phyloP scores from a whole-genome alignment of 177 flowering plant genomes.

The Vitis hybrid region DNA sequence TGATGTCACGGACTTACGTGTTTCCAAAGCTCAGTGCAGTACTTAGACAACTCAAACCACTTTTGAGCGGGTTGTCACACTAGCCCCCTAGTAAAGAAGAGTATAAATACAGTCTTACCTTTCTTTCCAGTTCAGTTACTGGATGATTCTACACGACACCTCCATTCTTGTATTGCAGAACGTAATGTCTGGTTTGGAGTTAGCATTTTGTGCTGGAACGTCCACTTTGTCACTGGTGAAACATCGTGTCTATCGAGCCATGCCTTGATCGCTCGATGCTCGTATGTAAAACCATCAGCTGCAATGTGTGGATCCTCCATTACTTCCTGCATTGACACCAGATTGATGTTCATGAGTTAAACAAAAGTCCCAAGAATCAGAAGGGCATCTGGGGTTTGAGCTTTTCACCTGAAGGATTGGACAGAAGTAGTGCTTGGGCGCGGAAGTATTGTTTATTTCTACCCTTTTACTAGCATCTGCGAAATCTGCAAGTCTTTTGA shows the following conservation, averaged over 20 bases:
- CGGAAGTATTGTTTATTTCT: slow-evolving; percentile 22
- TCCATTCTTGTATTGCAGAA: slow-evolving; percentile 79
- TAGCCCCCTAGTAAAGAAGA: background rate
- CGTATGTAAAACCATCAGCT: slow-evolving; percentile 91
- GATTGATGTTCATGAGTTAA: background rate
- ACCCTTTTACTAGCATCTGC: slow-evolving; percentile 40
- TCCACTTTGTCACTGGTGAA: slow-evolving; percentile 76
- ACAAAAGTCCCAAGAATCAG: background rate
- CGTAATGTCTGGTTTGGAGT: slow-evolving; percentile 67
- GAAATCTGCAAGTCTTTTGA: slow-evolving; percentile 54
- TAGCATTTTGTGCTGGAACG: slow-evolving; percentile 47
- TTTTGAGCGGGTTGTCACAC: too few species aligned
- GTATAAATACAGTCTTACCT: too few species aligned
- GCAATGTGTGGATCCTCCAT: slow-evolving; percentile 86
- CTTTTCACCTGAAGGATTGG: slow-evolving; percentile 81
- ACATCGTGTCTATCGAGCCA: slow-evolving; percentile 67
- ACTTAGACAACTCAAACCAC: too few species aligned
- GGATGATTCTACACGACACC: slow-evolving; percentile 19
- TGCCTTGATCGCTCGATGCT: slow-evolving; percentile 72
- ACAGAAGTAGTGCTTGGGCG: slow-evolving; percentile 77
- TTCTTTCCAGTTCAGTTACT: slow-evolving; percentile 1
- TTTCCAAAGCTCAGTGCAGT: too few species aligned
- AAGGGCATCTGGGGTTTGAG: background rate
- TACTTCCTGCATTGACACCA: slow-evolving; percentile 52
- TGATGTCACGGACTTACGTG: too few species aligned